Evolutionary conservation across 2,329 filamentous ascomycete species (phyloP), one percentile per base, ranked within the genome.

Genomic region (Leptosphaerulina australis): DNA sequence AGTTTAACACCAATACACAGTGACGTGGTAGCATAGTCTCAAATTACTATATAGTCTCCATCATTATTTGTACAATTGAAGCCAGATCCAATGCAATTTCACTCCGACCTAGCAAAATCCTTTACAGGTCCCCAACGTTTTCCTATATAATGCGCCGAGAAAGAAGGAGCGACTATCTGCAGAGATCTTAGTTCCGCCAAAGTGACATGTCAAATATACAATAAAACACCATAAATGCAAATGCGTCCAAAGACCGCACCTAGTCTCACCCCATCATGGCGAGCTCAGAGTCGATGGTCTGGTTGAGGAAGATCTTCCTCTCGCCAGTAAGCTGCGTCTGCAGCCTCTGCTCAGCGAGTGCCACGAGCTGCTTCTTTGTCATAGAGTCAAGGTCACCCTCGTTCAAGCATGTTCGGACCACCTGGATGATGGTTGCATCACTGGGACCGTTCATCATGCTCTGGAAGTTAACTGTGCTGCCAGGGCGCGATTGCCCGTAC

Each of bases 371-470:
- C 79, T 99, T 99, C 85, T 97, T 99, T 5, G 94, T 99, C 37
- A 97, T 90, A n/a, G 83, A 93, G 71, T 99, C 94, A 31, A 99
- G 80, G 72, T 99, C 93, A 0, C 97, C 91, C 66, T 97, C 93
- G 12, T 81, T 77, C 55, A 99, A 79, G 63, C 94, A 94, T 40
- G 82, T 79, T 66, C 91, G 88, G 55, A 97, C 93, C 1, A 90
- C 88, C 54, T 95, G 89, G 14, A 90, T 81, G 58, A 99, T 97
- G 53, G 85, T 82, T 35, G 78, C 79, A 64, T 97, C 92, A 59
- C 88, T 90, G 0, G 91, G 89, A 0, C 90, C 91, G 18, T 77
- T 78, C 55, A 70, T 67, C 66, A 73, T 75, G 35, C 74, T 78
- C 58, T 83, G 81, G 77, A 87, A 87, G 60, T 85, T 83, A 60